phyloP scores from a whole-genome alignment of 2,329 filamentous ascomycete species.

The Gaeumannomyces tritici region DNA sequence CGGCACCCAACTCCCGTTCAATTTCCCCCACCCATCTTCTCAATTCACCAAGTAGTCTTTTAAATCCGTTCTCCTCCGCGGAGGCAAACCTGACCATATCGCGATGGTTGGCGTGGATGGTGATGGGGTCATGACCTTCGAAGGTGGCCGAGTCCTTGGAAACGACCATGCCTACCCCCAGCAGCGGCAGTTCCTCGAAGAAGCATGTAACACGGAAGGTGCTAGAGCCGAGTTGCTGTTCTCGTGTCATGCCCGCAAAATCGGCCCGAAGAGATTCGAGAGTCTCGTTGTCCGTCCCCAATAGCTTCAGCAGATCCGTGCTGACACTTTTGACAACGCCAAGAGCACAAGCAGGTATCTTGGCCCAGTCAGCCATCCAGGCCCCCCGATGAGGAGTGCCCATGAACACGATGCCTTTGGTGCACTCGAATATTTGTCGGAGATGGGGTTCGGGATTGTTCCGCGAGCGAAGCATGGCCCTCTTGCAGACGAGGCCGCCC shows the following conservation, averaged over 20 bases:
- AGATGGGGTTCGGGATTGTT: constrained; percentile 20
- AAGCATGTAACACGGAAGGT: constrained; percentile 21
- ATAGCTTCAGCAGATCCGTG: constrained; percentile 16
- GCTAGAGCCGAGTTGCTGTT: constrained; percentile 7
- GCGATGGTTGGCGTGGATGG: constrained; percentile 20
- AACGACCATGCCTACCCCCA: constrained; percentile 14
- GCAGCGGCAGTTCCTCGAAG: constrained; percentile 22
- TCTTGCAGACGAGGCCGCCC: constrained; percentile 28
- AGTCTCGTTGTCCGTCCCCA: constrained; percentile 16
- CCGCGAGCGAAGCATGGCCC: constrained; percentile 22
- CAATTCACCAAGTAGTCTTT: constrained; percentile 5
- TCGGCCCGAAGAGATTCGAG: constrained; percentile 14
- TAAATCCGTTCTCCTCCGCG: constrained; percentile 18
- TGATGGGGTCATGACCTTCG: constrained; percentile 15
- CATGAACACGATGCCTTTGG: constrained; percentile 23
- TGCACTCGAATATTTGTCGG: constrained; percentile 15
- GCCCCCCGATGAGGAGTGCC: constrained; percentile 26
- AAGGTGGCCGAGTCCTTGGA: constrained; percentile 20
- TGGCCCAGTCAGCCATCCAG: constrained; percentile 23
- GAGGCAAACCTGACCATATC: constrained; percentile 23
- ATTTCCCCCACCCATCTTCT: background rate
- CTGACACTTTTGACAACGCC: constrained; percentile 22
- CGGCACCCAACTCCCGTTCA: background rate
- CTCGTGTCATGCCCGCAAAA: constrained; percentile 19
- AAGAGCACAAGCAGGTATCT: constrained; percentile 16